A percentile compares a stretch with the other conserved stretches of the same genome.
Evolutionary conservation across 306 rosid species (phyloP).

Genomic region (Lablab purpureus): DNA sequence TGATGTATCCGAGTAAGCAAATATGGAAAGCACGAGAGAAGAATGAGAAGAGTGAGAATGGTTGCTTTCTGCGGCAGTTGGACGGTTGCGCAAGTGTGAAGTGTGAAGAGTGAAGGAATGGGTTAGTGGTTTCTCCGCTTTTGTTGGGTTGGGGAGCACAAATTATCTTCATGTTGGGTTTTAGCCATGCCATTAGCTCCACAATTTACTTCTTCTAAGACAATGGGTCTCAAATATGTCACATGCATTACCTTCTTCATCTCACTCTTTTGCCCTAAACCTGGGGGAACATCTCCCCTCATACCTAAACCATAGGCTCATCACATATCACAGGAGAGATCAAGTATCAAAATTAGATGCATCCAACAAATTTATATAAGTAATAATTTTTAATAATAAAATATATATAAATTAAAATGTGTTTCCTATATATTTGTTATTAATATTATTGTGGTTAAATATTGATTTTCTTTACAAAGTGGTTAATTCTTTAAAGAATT

Average conservation of each 20-base stretch:
- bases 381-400: too few relatives aligned
- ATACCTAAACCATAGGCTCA: too few relatives aligned
- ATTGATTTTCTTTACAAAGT: too few relatives aligned
- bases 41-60: neutral
- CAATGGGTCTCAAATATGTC: neutral
- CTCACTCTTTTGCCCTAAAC: too few relatives aligned
- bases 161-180: conserved; percentile 5
- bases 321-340: too few relatives aligned
- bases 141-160: neutral
- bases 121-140: conserved; percentile 17
- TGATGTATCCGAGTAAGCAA: neutral
- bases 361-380: too few relatives aligned
- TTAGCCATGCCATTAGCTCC: neutral
- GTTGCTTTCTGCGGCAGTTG: conserved; percentile 2
- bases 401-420: too few relatives aligned
- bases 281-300: too few relatives aligned
- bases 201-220: neutral
- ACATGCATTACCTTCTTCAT: neutral
- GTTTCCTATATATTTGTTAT: too few relatives aligned
- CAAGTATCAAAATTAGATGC: too few relatives aligned
- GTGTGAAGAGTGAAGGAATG: neutral
- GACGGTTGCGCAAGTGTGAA: neutral
- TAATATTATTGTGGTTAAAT: too few relatives aligned
- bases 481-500: too few relatives aligned
- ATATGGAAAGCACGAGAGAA: neutral